Base-by-base conservation (phyloP, 2,329 filamentous ascomycete species). In the Sporothrix mexicana region DNA sequence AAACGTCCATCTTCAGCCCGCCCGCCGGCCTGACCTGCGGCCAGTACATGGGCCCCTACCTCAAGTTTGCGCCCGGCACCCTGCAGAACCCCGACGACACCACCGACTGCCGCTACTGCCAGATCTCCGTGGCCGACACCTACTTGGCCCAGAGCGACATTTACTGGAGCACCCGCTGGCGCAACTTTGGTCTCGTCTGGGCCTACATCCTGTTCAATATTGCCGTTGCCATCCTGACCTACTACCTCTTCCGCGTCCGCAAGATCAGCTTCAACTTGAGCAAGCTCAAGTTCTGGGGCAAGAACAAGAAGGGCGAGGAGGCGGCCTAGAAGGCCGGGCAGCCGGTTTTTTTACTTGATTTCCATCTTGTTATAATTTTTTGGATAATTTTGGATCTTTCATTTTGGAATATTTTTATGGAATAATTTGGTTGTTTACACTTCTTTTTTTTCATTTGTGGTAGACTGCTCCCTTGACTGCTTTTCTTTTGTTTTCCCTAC, bases 171-270 rank as follows among this genome's bases (percentile, higher is more conserved):
- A 84, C 91, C 64, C 78, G 88, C 7, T 93, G 91, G 91, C 84
- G 91, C 73, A 92, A 93, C 78, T 93, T 89, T 74, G 92, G 91
- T 1, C 84, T 93, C 49, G 83, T 93, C 77, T 93, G 89, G 87
- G 89, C 83, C 0, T 93, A 87, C 76, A 86, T 93, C 53, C 75
- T 81, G 0, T 91, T 93, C 95, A 12, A 88, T 20, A 93, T 94
- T 74, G 95, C 95, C 25, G 7, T 74, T 13, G 73, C 73, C 12
- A 72, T 74, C 10, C 20, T 66, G 13, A 70, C 73, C 20, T 74
- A 74, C 67, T 74, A 74, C 51, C 36, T 74, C 17, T 72, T 74
- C 55, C 73, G 73, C 13, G 73, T 74, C 23, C 70, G 73, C 53
- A 47, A 41, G 6, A 36, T 53, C 17, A 55, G 47, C 49, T 23